Percentiles rank a stretch among this genome's conserved stretches.
phyloP scores from a whole-genome alignment of 2,329 filamentous ascomycete genomes.

The Aspergillus clavatus region DNA sequence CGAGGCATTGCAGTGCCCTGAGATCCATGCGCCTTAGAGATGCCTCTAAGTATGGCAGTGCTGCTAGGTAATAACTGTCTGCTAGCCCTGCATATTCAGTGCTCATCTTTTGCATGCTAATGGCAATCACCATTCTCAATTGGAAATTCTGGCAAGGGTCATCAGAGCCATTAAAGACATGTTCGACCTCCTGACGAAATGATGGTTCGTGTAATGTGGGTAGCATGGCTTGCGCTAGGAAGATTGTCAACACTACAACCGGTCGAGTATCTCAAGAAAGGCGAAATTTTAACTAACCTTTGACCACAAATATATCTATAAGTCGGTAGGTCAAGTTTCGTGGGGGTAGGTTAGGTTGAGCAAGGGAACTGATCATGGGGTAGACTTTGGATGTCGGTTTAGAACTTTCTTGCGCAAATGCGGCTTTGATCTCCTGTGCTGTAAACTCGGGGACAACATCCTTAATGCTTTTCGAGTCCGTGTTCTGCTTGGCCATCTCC shows the following conservation, averaged over 20 bases:
- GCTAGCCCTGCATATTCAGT: conserved; percentile 86
- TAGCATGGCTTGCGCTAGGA: conserved; percentile 75
- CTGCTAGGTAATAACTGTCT: conserved; percentile 90
- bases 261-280: neutral
- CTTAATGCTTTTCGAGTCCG: conserved; percentile 83
- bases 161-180: conserved; percentile 69
- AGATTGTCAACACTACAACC: conserved; percentile 12
- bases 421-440: conserved; percentile 62
- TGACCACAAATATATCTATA: conserved; percentile 78
- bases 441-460: conserved; percentile 79
- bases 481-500: conserved; percentile 92
- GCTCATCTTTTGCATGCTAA: conserved; percentile 88
- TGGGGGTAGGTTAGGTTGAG: conserved; percentile 70
- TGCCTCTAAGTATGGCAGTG: conserved; percentile 76
- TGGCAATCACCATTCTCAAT: conserved; percentile 85
- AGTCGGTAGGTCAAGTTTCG: conserved; percentile 70
- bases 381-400: conserved; percentile 75
- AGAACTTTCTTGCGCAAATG: conserved; percentile 60
- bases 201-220: conserved; percentile 80
- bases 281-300: conserved; percentile 52
- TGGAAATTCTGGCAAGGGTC: conserved; percentile 86
- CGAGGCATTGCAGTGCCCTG: conserved; percentile 82
- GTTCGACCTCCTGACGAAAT: conserved; percentile 70
- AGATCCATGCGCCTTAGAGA: conserved; percentile 85
- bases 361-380: conserved; percentile 79